phyloP scores from a whole-genome alignment of 768 basidiomycete genomes.

The Russula brevipes region DNA sequence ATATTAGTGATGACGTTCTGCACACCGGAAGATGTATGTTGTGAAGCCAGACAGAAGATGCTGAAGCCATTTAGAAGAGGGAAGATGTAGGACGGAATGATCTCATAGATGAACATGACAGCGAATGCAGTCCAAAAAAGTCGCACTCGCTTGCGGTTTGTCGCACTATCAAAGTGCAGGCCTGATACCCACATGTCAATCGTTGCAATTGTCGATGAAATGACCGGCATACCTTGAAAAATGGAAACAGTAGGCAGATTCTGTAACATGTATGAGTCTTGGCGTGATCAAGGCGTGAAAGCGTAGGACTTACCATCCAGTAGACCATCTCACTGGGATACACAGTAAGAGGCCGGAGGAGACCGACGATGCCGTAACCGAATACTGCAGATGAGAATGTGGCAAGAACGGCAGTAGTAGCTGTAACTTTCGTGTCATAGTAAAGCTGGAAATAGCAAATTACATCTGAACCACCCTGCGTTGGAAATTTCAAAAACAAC shows the following conservation, averaged over 20 bases:
- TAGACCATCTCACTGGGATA: constrained; percentile 64
- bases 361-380: constrained; percentile 58
- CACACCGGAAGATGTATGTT: constrained; percentile 40
- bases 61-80: constrained; percentile 58
- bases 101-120: constrained; percentile 50
- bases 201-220: background rate
- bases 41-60: constrained; percentile 56
- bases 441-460: constrained; percentile 39
- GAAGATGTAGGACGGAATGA: constrained; percentile 55
- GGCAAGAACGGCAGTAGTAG: constrained; percentile 52
- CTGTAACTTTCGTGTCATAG: constrained; percentile 51
- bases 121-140: constrained; percentile 49
- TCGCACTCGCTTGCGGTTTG: constrained; percentile 45
- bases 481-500: background rate
- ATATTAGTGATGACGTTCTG: constrained; percentile 52
- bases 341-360: constrained; percentile 53
- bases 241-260: constrained; percentile 55
- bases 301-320: constrained; percentile 40
- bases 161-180: constrained; percentile 44
- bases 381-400: constrained; percentile 63
- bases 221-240: constrained; percentile 43
- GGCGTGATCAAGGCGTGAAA: background rate
- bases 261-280: constrained; percentile 27
- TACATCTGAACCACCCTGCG: background rate
- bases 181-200: constrained; percentile 37